Evolutionary conservation across 2,329 filamentous ascomycete species (phyloP).

Genomic region (Clarireedia paspali): DNA sequence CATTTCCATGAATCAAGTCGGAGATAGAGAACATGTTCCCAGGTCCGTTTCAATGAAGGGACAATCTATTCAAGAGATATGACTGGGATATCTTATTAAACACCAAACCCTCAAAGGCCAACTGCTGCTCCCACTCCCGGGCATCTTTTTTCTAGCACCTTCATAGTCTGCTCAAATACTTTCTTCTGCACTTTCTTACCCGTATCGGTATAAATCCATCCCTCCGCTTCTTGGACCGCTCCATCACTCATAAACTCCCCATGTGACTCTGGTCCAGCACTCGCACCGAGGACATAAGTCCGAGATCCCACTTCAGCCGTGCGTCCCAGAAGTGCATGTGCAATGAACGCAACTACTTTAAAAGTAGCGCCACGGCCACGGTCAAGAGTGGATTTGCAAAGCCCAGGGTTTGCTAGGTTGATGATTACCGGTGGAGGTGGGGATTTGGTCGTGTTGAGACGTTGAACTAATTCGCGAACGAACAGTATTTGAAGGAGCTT

Average conservation of each 20-base stretch:
- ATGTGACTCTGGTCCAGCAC: neutral
- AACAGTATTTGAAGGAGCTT: constrained; percentile 5
- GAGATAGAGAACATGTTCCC: too few relatives aligned
- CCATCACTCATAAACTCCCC: constrained; percentile 1
- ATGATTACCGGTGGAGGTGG: neutral
- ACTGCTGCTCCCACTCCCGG: too few relatives aligned
- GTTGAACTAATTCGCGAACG: neutral
- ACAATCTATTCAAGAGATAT: too few relatives aligned
- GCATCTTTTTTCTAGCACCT: too few relatives aligned
- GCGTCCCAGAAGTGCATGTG: neutral
- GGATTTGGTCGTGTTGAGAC: neutral
- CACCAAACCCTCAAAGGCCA: too few relatives aligned
- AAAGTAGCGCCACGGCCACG: neutral
- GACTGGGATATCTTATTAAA: too few relatives aligned
- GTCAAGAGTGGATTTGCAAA: constrained; percentile 6
- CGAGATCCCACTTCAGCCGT: neutral
- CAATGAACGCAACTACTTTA: neutral
- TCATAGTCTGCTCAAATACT: constrained; percentile 22
- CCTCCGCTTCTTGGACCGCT: constrained; percentile 11
- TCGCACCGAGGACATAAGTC: neutral
- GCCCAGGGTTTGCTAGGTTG: constrained; percentile 3
- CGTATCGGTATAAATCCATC: constrained; percentile 29
- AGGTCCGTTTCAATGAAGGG: too few relatives aligned
- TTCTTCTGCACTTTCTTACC: constrained; percentile 30
- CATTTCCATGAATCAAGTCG: too few relatives aligned